These are phyloP conservation scores for Ganoderma lingzhi DNA, from an alignment of 1,284 basidiomycete species.

Conservation along the genomic window DNA sequence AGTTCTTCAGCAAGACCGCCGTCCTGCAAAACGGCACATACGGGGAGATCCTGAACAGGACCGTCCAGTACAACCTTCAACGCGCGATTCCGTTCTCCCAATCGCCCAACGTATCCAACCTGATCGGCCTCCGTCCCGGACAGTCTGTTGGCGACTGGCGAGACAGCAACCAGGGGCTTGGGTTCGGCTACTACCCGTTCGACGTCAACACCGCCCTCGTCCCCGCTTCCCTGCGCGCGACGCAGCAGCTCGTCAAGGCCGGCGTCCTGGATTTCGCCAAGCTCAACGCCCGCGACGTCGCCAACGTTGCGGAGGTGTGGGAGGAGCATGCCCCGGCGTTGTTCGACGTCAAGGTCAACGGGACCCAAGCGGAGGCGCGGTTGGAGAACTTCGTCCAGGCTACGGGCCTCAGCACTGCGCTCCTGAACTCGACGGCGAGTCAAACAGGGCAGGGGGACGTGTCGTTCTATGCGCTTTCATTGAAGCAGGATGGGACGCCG, in stretches of 20 bases:
- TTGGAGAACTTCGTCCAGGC: constrained; percentile 49
- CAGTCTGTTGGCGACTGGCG: constrained; percentile 55
- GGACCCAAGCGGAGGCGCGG: constrained; percentile 41
- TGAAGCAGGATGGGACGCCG: constrained; percentile 41
- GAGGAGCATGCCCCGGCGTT: constrained; percentile 47
- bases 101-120: constrained; percentile 38
- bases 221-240: constrained; percentile 55
- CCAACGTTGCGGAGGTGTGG: constrained; percentile 48
- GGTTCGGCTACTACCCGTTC: constrained; percentile 55
- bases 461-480: constrained; percentile 46
- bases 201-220: constrained; percentile 59
- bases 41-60: constrained; percentile 43
- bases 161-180: constrained; percentile 56
- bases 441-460: neutral
- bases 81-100: constrained; percentile 45
- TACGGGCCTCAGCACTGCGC: constrained; percentile 45
- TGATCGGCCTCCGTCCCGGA: constrained; percentile 46
- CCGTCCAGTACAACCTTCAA: constrained; percentile 35
- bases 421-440: constrained; percentile 37
- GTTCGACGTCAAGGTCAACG: constrained; percentile 51
- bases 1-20: constrained; percentile 39
- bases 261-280: constrained; percentile 39
- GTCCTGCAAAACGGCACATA: constrained; percentile 50
- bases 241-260: constrained; percentile 45
- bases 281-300: constrained; percentile 29